Conservation (phyloP, 2,329 filamentous ascomycete genomes). For the Dothistroma pini region DNA sequence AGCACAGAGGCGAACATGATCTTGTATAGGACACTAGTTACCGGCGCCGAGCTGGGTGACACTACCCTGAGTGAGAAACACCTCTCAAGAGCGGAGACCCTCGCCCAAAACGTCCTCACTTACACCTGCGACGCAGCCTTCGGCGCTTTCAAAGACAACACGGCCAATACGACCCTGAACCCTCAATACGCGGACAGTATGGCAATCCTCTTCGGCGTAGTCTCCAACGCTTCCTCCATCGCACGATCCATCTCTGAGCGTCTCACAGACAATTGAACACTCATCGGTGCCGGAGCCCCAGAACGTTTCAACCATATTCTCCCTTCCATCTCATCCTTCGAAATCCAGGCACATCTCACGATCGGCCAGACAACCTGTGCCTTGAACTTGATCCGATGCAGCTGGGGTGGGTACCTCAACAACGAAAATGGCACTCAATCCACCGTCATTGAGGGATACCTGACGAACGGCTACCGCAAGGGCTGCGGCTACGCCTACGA, state of each 20-base stretch:
- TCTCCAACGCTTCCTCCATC: conserved; percentile 33
- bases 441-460: conserved; percentile 44
- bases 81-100: conserved; percentile 36
- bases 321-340: conserved; percentile 43
- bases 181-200: conserved; percentile 55
- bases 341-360: conserved; percentile 43
- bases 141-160: conserved; percentile 39
- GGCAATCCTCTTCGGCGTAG: conserved; percentile 39
- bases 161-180: conserved; percentile 35
- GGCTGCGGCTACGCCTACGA: conserved; percentile 30
- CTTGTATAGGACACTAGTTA: conserved; percentile 51
- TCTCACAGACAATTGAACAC: conserved; percentile 43
- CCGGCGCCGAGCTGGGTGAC: conserved; percentile 36
- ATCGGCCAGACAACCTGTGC: conserved; percentile 38
- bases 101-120: conserved; percentile 25
- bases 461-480: conserved; percentile 45
- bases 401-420: conserved; percentile 43
- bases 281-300: conserved; percentile 45
- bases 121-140: conserved; percentile 33
- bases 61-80: conserved; percentile 41
- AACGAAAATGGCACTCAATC: conserved; percentile 42
- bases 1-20: conserved; percentile 47
- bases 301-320: conserved; percentile 42
- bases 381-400: conserved; percentile 42
- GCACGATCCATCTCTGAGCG: conserved; percentile 36